These are phyloP conservation scores for Penicillium pancosmium DNA, from an alignment of 495 filamentous ascomycete species.

Conservation along the genomic window DNA sequence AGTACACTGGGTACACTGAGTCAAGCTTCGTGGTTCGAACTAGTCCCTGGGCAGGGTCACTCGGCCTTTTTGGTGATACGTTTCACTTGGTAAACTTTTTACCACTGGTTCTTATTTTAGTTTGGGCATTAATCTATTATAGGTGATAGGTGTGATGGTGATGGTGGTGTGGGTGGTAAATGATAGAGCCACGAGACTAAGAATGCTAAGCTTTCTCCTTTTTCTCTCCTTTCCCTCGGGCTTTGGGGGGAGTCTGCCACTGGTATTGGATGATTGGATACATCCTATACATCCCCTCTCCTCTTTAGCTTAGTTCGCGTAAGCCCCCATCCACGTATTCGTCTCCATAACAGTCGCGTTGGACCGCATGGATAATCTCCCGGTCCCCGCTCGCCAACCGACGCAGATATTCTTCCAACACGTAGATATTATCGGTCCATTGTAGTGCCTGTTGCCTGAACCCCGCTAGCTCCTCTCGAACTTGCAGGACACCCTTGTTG, in stretches of 20 bases:
- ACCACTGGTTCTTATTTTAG: neutral
- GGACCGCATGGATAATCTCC: constrained; percentile 52
- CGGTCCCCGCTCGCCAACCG: constrained; percentile 54
- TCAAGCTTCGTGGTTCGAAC: constrained; percentile 44
- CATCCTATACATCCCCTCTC: no score
- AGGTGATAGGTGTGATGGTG: no score
- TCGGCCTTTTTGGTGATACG: neutral
- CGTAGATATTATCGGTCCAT: constrained; percentile 67
- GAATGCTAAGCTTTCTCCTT: constrained; percentile 22
- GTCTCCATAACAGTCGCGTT: constrained; percentile 60
- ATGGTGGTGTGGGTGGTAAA: no score
- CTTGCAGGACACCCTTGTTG: constrained; percentile 54
- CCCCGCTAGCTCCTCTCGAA: constrained; percentile 49
- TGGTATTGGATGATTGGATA: no score
- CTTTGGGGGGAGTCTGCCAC: neutral
- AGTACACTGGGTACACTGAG: constrained; percentile 9
- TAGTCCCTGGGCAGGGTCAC: constrained; percentile 12
- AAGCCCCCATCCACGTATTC: constrained; percentile 67
- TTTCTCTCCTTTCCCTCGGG: neutral
- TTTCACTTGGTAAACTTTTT: neutral
- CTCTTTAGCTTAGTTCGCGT: constrained; percentile 38
- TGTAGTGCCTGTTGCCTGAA: constrained; percentile 51
- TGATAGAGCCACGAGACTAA: neutral
- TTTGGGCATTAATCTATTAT: neutral
- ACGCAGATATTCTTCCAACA: constrained; percentile 62